A percentile compares a stretch with the other conserved stretches of the same genome.
Conservation (phyloP, 2,329 filamentous ascomycete species). For the Zasmidium angulare region DNA sequence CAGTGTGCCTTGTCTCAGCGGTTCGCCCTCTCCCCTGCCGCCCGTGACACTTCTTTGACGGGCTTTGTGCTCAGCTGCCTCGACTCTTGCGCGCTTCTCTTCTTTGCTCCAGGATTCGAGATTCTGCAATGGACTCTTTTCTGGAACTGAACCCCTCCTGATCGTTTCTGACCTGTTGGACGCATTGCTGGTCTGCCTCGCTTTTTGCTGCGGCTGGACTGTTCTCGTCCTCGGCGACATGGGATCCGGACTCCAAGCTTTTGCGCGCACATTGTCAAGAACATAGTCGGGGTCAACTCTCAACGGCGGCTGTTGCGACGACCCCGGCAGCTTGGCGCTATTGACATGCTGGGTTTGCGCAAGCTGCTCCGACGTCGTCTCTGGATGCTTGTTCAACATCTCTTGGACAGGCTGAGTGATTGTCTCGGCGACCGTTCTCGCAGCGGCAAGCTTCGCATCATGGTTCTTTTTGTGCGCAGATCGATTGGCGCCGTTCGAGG, state of each 20-base stretch:
- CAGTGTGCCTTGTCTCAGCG: slow-evolving; percentile 20
- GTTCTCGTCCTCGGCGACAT: slow-evolving; percentile 20
- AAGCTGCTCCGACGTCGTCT: slow-evolving; percentile 9
- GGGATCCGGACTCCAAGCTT: slow-evolving; percentile 32
- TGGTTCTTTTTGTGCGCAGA: slow-evolving; percentile 16
- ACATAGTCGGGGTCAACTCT: slow-evolving; percentile 28
- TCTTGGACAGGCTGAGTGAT: slow-evolving; percentile 6
- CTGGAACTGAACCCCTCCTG: slow-evolving; percentile 63
- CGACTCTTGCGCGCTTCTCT: slow-evolving; percentile 81
- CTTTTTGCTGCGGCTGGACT: slow-evolving; percentile 12
- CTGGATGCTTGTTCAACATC: slow-evolving; percentile 10
- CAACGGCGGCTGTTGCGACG: slow-evolving; percentile 15
- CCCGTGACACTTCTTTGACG: slow-evolving; percentile 52
- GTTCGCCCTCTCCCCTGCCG: slow-evolving; percentile 14
- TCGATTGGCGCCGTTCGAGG: slow-evolving; percentile 13
- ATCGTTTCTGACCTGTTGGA: slow-evolving; percentile 22
- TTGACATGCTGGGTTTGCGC: slow-evolving; percentile 15
- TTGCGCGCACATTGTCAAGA: slow-evolving; percentile 29
- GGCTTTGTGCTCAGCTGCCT: slow-evolving; percentile 75
- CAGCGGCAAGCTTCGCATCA: slow-evolving; percentile 11
- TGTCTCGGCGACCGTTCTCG: background rate
- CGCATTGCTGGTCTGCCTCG: slow-evolving; percentile 24
- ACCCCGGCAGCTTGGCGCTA: slow-evolving; percentile 15
- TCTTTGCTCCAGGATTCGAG: slow-evolving; percentile 95
- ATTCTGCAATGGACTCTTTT: slow-evolving; percentile 88